Base-by-base conservation (phyloP, 176 grass and related monocot genomes). In the Avena atlantica region DNA sequence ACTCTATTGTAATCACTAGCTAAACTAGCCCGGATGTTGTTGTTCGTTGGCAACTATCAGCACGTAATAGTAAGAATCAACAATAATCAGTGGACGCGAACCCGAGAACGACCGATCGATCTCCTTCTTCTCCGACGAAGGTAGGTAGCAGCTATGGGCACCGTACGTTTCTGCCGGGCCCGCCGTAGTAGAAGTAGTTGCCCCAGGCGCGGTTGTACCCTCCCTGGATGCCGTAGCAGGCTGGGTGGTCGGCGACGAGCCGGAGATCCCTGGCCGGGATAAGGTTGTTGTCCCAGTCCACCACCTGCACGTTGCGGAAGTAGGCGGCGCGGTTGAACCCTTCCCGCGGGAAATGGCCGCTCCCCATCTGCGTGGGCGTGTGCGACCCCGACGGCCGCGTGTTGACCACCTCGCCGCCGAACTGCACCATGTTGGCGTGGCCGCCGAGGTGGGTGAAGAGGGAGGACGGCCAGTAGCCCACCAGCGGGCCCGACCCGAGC, bases 381-480 rank as follows among this genome's bases (percentile, higher is more conserved):
- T 97, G 95, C 42, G 86, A 90, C 1, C 95, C 90, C 2, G 87
- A 74, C 1, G 90, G 81, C 0, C 77, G 81, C 12, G 88, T 58
- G 86, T 97, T 92, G 9, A 97, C 90, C 15, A 97, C 90, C 91
- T 97, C 95, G 76, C 95, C 95, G 63, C 95, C 95, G 83, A 91
- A 97, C 83, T 97, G 95, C 80, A 97, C 92, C 95, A 97, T 94
- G 92, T 92, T 91, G 61, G 92, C 95, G 78, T 89, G 95, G 34
- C 65, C 62, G 8, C 74, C 86, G 17, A 97, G 81, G 90, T 94
- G 95, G 16, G 48, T 84, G 95, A 97, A 97, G 37, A 97, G 85
- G 27, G 29, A 36, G 2, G 95, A 88, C 4, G 95, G 95, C 95
- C 95, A 97, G 73, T 97, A 97, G 7, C 95, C 95, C 3, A 97